Base-by-base conservation (phyloP, 78 protist species). In the Dictyostelium citrinum region DNA sequence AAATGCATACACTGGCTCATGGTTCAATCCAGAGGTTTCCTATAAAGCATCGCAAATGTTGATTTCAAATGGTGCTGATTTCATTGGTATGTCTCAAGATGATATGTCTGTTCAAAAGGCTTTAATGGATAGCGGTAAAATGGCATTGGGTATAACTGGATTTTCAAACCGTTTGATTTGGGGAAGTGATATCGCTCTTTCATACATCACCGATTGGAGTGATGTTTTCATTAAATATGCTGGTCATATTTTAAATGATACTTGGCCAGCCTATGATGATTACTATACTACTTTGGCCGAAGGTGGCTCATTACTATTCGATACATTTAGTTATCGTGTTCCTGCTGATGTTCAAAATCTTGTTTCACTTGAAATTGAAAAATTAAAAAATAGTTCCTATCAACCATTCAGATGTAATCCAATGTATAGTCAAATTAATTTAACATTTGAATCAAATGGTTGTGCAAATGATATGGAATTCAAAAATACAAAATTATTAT, bases 21-120 rank as follows among this genome's bases (percentile, higher is more conserved):
- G 90, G 90, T 35, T 51, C 2, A 49, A 83, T 35, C 55, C 68
- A 17, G 90, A 83, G 17, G 90, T 74, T 11, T 45, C 90, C 27
- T 31, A 75, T 24, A n/a, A 29, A 5, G 74, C 75, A 9, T 33
- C 77, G 3, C 24, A 64, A 24, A 12, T 64, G 7, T 43, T 71
- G 2, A 75, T 75, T n/a, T 75, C 81, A 8, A 29, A 78, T 7
- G 70, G 70, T 35, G 90, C 55, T 1, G 90, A 83, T 33, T 31
- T 71, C 41, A 33, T 83, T 16, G 90, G 82, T 11, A 68, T 71
- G 90, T 35, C 61, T 2, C 55, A 75, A 33, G 90, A 83, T 49
- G 90, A 83, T 35, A 75, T 83, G 49, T 46, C 71, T 35, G 90
- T 83, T 17, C 90, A 83, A 83, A 22, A 67, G 8, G 49, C 64